These are phyloP conservation scores for Zoysia pacifica DNA, from an alignment of 176 grass and related monocot genomes.

Conservation along the genomic window DNA sequence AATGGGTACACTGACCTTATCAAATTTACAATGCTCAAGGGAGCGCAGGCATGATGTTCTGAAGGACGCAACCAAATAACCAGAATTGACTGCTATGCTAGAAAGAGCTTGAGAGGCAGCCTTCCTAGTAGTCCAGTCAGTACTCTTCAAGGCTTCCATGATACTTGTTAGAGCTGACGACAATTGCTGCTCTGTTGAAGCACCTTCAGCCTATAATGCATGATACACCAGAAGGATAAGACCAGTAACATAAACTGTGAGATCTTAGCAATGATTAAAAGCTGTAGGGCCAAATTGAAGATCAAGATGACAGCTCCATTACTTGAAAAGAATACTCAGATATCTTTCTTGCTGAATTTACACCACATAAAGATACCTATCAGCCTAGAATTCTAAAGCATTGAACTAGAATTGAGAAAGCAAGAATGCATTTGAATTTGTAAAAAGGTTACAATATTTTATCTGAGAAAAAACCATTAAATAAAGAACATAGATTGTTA, in stretches of 20 bases:
- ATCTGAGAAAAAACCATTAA: conserved; percentile 9
- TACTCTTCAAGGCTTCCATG: conserved; percentile 79
- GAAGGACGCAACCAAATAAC: conserved; percentile 64
- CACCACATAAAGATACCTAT: background rate
- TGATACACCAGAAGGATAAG: conserved; percentile 18
- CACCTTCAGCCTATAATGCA: conserved; percentile 72
- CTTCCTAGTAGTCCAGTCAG: conserved; percentile 88
- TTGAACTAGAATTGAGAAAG: conserved; percentile 7
- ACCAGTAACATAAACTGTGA: conserved; percentile 4
- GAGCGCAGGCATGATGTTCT: conserved; percentile 73
- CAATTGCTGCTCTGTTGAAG: conserved; percentile 66
- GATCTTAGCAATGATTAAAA: conserved; percentile 10
- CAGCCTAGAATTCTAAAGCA: conserved; percentile 1
- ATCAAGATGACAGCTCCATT: conserved; percentile 12
- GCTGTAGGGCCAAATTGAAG: background rate
- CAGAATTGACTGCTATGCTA: conserved; percentile 67
- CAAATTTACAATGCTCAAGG: conserved; percentile 91
- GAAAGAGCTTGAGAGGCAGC: conserved; percentile 77
- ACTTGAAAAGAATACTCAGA: conserved; percentile 9
- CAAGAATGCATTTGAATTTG: background rate
- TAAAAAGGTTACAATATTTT: conserved; percentile 9
- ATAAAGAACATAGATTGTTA: background rate
- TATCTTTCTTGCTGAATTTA: conserved; percentile 8
- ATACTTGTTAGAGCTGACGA: conserved; percentile 74
- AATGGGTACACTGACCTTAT: conserved; percentile 64